Percentiles rank a stretch among this genome's conserved stretches.
phyloP scores from a whole-genome alignment of 2,329 filamentous ascomycete species.

The Aspergillus texensis region DNA sequence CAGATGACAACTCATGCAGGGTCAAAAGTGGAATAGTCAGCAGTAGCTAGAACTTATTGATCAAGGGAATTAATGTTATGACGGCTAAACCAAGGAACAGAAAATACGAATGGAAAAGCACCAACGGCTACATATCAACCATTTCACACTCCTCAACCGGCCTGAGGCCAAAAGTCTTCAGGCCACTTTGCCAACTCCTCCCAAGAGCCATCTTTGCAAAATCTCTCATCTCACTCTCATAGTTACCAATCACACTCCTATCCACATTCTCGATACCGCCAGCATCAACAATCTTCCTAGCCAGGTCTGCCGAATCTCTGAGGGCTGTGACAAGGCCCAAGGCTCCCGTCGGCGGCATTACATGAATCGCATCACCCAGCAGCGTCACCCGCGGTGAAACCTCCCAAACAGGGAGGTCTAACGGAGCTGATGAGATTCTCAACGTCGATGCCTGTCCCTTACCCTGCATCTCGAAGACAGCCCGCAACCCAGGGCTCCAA shows the following conservation, averaged over 20 bases:
- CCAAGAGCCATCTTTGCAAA: constrained; percentile 25
- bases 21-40: neutral
- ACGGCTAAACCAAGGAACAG: neutral
- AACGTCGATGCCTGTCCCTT: neutral
- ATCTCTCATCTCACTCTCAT: constrained; percentile 22
- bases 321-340: constrained; percentile 52
- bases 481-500: neutral
- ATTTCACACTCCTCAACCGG: constrained; percentile 23
- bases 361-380: constrained; percentile 50
- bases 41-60: too few relatives aligned
- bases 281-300: neutral
- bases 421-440: neutral
- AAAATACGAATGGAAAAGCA: neutral
- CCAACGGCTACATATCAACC: neutral
- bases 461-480: neutral
- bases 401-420: neutral
- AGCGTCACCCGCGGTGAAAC: constrained; percentile 41
- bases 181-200: constrained; percentile 25
- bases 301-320: neutral
- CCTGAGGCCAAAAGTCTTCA: constrained; percentile 25
- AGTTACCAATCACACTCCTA: constrained; percentile 13
- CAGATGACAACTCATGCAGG: neutral
- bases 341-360: constrained; percentile 51
- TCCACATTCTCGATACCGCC: neutral
- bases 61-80: neutral